These are phyloP conservation scores for Glutinoglossum americanum DNA, from an alignment of 495 filamentous ascomycete species.

Conservation along the genomic window DNA sequence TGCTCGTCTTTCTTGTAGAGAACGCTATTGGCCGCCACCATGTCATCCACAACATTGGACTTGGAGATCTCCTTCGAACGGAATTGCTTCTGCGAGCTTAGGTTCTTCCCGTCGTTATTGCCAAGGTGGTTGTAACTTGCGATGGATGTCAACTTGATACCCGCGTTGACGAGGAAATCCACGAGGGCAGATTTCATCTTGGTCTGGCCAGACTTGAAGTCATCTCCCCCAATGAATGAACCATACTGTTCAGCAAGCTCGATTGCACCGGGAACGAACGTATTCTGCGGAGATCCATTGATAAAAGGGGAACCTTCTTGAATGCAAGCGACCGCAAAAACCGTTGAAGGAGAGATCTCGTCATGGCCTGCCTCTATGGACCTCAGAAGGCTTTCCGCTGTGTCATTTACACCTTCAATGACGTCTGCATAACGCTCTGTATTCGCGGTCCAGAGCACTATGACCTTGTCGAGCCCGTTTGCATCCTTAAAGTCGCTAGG, in stretches of 20 bases:
- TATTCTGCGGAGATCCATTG: conserved; percentile 98
- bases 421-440: conserved; percentile 91
- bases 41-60: conserved; percentile 8
- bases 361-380: conserved; percentile 69
- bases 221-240: conserved; percentile 91
- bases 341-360: conserved; percentile 80
- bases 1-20: conserved; percentile 58
- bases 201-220: conserved; percentile 99
- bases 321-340: conserved; percentile 89
- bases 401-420: conserved; percentile 80
- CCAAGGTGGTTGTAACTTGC: conserved; percentile 98
- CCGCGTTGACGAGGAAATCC: conserved; percentile 94
- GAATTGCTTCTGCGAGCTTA: conserved; percentile 94
- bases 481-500: conserved; percentile 68
- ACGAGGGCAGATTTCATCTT: conserved; percentile 99
- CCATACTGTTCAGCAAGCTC: conserved; percentile 71
- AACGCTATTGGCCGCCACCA: conserved; percentile 23
- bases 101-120: conserved; percentile 98
- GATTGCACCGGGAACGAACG: conserved; percentile 84
- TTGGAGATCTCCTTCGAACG: conserved; percentile 64
- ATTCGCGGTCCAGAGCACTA: conserved; percentile 97
- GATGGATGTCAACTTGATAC: conserved; percentile 97
- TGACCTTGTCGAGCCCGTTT: conserved; percentile 80
- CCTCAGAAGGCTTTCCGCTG: conserved; percentile 76
- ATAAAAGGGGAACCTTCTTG: conserved; percentile 85